Base-by-base conservation (phyloP, 495 filamentous ascomycete species). In the Penicilliopsis zonata region DNA sequence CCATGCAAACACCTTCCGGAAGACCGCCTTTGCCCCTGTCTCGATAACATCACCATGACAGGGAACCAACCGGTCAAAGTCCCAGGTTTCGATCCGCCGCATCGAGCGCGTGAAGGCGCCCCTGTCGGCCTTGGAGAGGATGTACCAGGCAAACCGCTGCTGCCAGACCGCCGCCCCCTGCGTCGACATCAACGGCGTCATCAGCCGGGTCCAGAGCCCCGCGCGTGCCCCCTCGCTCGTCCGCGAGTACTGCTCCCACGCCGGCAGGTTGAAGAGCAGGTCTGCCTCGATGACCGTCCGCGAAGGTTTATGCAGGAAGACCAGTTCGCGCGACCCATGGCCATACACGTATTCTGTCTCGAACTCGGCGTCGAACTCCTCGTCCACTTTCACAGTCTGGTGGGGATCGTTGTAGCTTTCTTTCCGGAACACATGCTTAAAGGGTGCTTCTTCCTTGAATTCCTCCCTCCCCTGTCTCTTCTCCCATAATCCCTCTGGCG, bases 31-130 rank as follows among this genome's bases (percentile, higher is more conserved):
- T 18, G 70, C 86, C 22, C 70, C 70, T 13, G 57, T 74, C 52
- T 86, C 79, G 38, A 95, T 77, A 18, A 82, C 76, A 66, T 98
- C 90, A 6, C 90, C 90, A 64, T 98, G 90, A 50, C 87, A 95
- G 1, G 86, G 85, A 46, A 96, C 75, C 38, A 98, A 68, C 13
- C 74, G 79, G 39, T 86, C 77, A 45, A 94, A 87, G 38, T 88
- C 82, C 88, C 88, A 98, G 24, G 46, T 47, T 18, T 67, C 62
- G 40, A 98, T 92, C 38, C 72, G 63, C 40, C 50, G 48, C 19
- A 83, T 59, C 39, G 78, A 82, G 42, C 70, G 63, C 31, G 74
- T 71, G 47, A 86, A 94, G 4, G 69, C 76, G 9, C 46, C 20
- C 29, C 86, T 64, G 54, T 94, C 73, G 5, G 44, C 53, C 5